Evolutionary conservation across 73 alveolate genomes (phyloP).

Genomic region (Paramecium biaurelia): DNA sequence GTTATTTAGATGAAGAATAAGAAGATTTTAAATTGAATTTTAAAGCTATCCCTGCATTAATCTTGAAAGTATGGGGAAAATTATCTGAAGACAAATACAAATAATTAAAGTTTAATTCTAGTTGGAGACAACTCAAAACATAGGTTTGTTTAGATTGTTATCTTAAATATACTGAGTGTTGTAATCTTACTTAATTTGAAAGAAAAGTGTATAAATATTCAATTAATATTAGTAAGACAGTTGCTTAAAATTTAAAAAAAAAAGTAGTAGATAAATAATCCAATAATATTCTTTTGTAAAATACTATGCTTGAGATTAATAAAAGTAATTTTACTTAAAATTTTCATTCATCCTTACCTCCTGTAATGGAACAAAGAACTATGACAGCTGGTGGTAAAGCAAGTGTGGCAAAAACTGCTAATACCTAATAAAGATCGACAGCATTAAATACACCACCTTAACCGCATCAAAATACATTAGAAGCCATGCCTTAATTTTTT

Average conservation of each 20-base stretch:
- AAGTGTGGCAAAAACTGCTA: background rate
- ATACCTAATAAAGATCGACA: background rate
- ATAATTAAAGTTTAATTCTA: background rate
- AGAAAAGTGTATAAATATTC: background rate
- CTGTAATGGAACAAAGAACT: background rate
- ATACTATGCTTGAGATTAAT: background rate
- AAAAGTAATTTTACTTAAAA: background rate
- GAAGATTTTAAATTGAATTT: constrained; percentile 40
- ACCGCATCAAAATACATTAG: background rate
- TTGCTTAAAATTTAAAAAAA: background rate
- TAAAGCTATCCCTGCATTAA: constrained; percentile 45
- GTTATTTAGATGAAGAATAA: constrained; percentile 53
- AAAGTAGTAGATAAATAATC: background rate
- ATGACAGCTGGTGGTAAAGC: background rate
- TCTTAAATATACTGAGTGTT: background rate
- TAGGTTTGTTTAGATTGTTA: constrained; percentile 2
- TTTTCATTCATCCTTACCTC: background rate
- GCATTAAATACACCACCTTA: background rate
- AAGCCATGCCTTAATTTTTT: background rate
- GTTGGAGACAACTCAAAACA: background rate
- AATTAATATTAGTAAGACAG: background rate
- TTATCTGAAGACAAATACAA: constrained; percentile 18
- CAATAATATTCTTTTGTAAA: background rate
- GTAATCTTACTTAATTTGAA: background rate
- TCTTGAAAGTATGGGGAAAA: constrained; percentile 56